Base-by-base conservation (phyloP, 768 basidiomycete species). In the Russula foetens region DNA sequence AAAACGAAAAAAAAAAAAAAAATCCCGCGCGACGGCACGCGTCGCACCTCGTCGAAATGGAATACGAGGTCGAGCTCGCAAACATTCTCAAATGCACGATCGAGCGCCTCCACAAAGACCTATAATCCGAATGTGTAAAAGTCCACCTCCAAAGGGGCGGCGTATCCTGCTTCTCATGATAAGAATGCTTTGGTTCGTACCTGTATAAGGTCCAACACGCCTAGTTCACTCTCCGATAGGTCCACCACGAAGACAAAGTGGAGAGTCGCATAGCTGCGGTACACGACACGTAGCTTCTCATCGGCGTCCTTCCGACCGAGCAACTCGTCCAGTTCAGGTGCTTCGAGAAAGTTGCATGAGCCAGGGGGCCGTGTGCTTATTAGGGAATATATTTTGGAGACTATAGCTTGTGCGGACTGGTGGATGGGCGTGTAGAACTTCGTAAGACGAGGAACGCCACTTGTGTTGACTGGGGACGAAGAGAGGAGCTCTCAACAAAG, bases 211-310 rank as follows among this genome's bases (percentile, higher is more conserved):
- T 99, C 97, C 47, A 99, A 75, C 64, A 98, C 88, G 4, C 96
- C 97, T 24, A 99, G 80, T 74, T 98, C 97, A 68, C 94, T 98
- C 76, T 99, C 97, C 19, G 92, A 90, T 28, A 86, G 85, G 69
- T 98, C 96, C 6, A 98, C 95, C 6, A 98, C 92, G 72, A 98
- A 95, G 14, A 96, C 93, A 69, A 99, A 98, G 74, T 92, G 93
- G 41, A 99, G 80, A 2, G 96, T 98, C 4, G 96, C 96, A 71
- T 98, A 98, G 72, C 85, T 92, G 53, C 96, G 78, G 73, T 98
- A 98, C 33, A 98, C 92, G 44, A 98, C 90, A 60, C 90, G 79
- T 78, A 90, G 84, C 70, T 81, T 78, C 66, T 88, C 76, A 33
- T 76, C 75, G 52, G 78, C 77, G 33, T 75, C 79, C 56, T 72